phyloP scores from a whole-genome alignment of 2,329 filamentous ascomycete species.

The Cladosporium sp. region DNA sequence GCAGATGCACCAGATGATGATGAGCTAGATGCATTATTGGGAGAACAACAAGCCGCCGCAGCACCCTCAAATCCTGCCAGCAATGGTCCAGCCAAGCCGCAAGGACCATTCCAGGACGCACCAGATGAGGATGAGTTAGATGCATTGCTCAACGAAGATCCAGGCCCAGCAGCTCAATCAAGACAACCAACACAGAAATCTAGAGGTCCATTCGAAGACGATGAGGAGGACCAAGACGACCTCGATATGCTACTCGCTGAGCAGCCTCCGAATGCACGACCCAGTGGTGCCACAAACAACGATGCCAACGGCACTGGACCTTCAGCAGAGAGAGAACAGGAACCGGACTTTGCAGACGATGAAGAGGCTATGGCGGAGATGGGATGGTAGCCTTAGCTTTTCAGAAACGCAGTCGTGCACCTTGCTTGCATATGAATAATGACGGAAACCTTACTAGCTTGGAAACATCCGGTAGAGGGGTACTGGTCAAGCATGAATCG shows the following conservation, averaged over 20 bases:
- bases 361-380: slow-evolving; percentile 61
- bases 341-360: slow-evolving; percentile 55
- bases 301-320: background rate
- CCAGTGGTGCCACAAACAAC: background rate
- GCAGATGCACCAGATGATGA: slow-evolving; percentile 21
- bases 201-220: slow-evolving; percentile 6
- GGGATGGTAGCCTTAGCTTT: slow-evolving; percentile 3
- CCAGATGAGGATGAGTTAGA: slow-evolving; percentile 53
- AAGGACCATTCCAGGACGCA: slow-evolving; percentile 26
- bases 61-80: background rate
- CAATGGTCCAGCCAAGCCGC: slow-evolving; percentile 17
- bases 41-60: slow-evolving; percentile 10
- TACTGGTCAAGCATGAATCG: too few relatives aligned
- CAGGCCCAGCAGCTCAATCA: background rate
- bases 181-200: background rate
- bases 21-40: slow-evolving; percentile 25
- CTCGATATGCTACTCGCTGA: slow-evolving; percentile 8
- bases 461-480: too few relatives aligned
- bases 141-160: slow-evolving; percentile 49
- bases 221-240: slow-evolving; percentile 6
- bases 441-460: background rate
- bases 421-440: background rate
- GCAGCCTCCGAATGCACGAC: background rate
- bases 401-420: background rate
- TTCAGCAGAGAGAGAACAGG: background rate